Percentiles rank a stretch among this genome's conserved stretches.
phyloP scores from a whole-genome alignment of 352 stramenopile species.

The Phytophthora citrophthora region DNA sequence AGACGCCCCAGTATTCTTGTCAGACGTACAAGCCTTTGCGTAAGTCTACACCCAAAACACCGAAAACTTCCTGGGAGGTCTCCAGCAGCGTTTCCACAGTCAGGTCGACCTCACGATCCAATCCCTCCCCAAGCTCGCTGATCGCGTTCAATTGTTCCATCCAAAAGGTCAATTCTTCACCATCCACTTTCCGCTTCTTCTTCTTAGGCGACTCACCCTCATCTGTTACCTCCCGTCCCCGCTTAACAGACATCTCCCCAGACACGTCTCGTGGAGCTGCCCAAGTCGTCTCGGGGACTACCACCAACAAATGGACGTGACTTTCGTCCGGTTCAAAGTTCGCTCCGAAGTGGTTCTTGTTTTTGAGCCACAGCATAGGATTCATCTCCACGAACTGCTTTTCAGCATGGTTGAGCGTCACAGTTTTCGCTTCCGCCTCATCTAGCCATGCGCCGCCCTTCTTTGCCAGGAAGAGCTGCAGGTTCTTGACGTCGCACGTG shows the following conservation, averaged over 20 bases:
- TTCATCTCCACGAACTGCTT: not conserved
- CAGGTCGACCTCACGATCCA: not conserved
- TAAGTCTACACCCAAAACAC: not conserved
- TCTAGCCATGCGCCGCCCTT: not conserved
- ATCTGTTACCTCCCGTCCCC: no score
- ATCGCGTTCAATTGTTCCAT: not conserved
- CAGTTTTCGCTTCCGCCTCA: not conserved
- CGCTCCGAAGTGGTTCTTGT: not conserved
- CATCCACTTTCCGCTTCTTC: not conserved
- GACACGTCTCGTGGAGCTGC: no score
- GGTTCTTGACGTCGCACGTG: no score
- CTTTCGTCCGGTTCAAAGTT: not conserved
- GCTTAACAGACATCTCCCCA: no score
- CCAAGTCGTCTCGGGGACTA: not conserved
- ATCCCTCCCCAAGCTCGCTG: not conserved
- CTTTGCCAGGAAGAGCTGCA: conserved; percentile 2
- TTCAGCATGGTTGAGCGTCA: not conserved
- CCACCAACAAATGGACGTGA: conserved; percentile 2
- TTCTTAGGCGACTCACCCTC: no score
- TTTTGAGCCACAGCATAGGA: not conserved
- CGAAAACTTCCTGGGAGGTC: not conserved
- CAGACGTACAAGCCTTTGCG: conserved; percentile 23
- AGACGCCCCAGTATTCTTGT: conserved; percentile 29
- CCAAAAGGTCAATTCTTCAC: not conserved
- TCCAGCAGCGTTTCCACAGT: not conserved